These are phyloP conservation scores for Myxozyma neglecta DNA, from an alignment of 805 yeast genomes.

Conservation along the genomic window DNA sequence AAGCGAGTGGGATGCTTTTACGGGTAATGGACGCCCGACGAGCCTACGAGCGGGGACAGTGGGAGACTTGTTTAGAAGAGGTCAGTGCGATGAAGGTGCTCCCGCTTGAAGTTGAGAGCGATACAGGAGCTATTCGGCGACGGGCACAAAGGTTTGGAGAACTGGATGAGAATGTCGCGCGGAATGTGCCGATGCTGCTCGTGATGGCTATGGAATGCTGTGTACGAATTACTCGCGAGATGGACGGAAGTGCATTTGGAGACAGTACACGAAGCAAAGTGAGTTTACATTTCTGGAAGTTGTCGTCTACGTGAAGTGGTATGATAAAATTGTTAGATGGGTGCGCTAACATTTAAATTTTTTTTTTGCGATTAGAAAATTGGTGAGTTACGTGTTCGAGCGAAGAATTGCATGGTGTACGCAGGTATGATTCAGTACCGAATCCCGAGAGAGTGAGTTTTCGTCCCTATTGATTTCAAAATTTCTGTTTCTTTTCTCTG, in stretches of 20 bases:
- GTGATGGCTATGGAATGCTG: constrained; percentile 79
- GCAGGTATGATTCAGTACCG: constrained; percentile 93
- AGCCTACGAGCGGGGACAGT: constrained; percentile 54
- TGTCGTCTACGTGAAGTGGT: neutral
- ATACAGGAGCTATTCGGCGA: constrained; percentile 58
- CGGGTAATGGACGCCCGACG: constrained; percentile 69
- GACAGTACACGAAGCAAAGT: constrained; percentile 31
- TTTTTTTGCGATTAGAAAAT: constrained; percentile 46
- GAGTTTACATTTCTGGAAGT: neutral
- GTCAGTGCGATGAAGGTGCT: constrained; percentile 63
- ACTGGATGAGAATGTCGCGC: constrained; percentile 68
- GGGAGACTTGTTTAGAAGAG: constrained; percentile 55
- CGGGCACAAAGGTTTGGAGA: constrained; percentile 67
- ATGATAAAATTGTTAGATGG: neutral
- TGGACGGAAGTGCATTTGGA: constrained; percentile 34
- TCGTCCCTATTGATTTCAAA: neutral
- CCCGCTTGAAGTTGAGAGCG: constrained; percentile 52
- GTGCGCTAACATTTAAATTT: constrained; percentile 6
- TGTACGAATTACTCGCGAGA: constrained; percentile 50
- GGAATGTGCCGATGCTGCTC: constrained; percentile 76
- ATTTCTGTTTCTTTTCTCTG: neutral
- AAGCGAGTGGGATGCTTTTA: constrained; percentile 64
- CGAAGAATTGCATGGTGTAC: constrained; percentile 87
- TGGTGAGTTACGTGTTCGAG: constrained; percentile 57
- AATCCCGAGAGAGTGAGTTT: constrained; percentile 61